phyloP scores from a whole-genome alignment of 1,139 yeast species.

The Kodamaea sp. region DNA sequence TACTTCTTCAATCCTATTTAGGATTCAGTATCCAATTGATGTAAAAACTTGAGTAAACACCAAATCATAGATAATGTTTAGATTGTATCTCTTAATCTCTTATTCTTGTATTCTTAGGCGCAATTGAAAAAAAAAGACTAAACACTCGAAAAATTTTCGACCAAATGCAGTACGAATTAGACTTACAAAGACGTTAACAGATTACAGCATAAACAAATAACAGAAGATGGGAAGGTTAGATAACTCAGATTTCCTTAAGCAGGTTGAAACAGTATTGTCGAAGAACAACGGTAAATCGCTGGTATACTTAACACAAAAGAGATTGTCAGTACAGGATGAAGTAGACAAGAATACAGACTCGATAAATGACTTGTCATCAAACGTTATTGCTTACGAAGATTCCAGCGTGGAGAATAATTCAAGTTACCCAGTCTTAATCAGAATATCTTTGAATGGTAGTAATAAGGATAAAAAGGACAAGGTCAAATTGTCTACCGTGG shows the following conservation, averaged over 20 bases:
- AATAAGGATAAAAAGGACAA: slow-evolving; percentile 40
- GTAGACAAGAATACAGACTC: slow-evolving; percentile 12
- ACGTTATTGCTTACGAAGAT: slow-evolving; percentile 25
- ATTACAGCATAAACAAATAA: background rate
- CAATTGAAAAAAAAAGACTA: background rate
- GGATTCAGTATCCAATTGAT: too few species aligned
- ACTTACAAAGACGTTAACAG: background rate
- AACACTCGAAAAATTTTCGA: background rate
- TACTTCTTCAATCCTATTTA: too few species aligned
- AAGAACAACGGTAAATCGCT: slow-evolving; percentile 39
- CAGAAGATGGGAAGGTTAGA: slow-evolving; percentile 35
- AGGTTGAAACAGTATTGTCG: slow-evolving; percentile 26
- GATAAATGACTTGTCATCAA: slow-evolving; percentile 33
- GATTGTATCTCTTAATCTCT: too few species aligned
- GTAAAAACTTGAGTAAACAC: too few species aligned
- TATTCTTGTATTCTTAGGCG: too few species aligned
- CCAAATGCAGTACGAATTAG: background rate
- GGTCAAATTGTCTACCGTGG: slow-evolving; percentile 60
- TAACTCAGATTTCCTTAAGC: slow-evolving; percentile 35
- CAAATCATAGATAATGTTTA: too few species aligned
- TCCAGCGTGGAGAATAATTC: slow-evolving; percentile 11
- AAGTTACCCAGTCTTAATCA: slow-evolving; percentile 48
- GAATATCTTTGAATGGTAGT: slow-evolving; percentile 58
- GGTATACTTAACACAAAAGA: slow-evolving; percentile 42
- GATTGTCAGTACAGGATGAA: slow-evolving; percentile 30